Evolutionary conservation across 768 basidiomycete species (phyloP).

Genomic region (Tricholoma furcatifolium): DNA sequence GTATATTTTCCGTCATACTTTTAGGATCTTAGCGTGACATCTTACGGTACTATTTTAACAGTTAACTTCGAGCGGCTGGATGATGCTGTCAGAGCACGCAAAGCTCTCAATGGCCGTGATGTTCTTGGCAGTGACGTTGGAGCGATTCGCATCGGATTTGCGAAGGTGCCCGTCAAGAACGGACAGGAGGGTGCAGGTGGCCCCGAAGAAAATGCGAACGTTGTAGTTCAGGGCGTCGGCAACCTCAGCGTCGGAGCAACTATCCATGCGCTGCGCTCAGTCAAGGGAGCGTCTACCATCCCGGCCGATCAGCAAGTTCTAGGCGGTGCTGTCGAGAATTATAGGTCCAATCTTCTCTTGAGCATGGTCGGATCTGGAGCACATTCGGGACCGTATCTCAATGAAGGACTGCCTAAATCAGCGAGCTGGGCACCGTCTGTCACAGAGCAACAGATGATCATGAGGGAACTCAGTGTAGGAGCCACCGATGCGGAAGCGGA

Average conservation of each 20-base stretch:
- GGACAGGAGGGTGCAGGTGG: conserved; percentile 60
- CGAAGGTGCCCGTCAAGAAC: conserved; percentile 92
- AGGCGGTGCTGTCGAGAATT: conserved; percentile 91
- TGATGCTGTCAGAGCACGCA: conserved; percentile 93
- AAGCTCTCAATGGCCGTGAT: conserved; percentile 93
- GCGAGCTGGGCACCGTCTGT: conserved; percentile 71
- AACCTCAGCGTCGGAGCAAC: conserved; percentile 86
- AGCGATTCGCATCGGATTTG: conserved; percentile 95
- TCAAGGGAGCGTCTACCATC: conserved; percentile 91
- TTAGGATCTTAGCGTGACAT: conserved; percentile 5
- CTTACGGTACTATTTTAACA: conserved; percentile 26
- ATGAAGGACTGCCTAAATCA: conserved; percentile 59
- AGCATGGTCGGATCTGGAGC: conserved; percentile 83
- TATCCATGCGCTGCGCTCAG: conserved; percentile 80
- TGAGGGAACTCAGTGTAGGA: conserved; percentile 86
- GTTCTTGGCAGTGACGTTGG: conserved; percentile 96
- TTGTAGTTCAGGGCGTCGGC: conserved; percentile 78
- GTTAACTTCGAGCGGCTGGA: conserved; percentile 98
- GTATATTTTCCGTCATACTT: conserved; percentile 20
- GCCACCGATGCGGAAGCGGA: conserved; percentile 79
- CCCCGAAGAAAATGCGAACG: conserved; percentile 61
- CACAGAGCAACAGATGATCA: conserved; percentile 96
- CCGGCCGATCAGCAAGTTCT: conserved; percentile 93
- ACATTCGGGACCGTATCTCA: conserved; percentile 54
- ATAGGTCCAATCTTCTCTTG: conserved; percentile 85